Conservation (phyloP, 176 grass and related monocot genomes). For the Poa pratensis region DNA sequence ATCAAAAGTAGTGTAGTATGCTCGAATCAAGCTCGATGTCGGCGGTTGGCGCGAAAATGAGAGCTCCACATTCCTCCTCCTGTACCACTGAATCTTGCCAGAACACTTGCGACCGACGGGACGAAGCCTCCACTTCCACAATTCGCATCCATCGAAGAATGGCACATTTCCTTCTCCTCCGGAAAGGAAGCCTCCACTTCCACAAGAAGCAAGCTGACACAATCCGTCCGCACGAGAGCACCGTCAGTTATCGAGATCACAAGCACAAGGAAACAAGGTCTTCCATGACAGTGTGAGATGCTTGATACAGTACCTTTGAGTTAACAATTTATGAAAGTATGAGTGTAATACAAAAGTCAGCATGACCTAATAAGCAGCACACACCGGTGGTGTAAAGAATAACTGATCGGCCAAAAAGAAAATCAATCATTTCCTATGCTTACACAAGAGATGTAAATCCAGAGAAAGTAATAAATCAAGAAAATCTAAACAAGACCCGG, state of each 20-base stretch:
- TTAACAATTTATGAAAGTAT: neutral
- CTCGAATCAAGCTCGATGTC: slow-evolving; percentile 1
- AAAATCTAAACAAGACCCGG: slow-evolving; percentile 20
- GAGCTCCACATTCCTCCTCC: neutral
- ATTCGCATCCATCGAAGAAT: neutral
- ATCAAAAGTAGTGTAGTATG: neutral
- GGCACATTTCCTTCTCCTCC: neutral
- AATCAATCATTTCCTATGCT: neutral
- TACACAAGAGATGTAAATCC: slow-evolving; percentile 12
- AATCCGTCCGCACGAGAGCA: neutral
- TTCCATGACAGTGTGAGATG: neutral
- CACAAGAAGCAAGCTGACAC: neutral
- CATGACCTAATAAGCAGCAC: slow-evolving; percentile 37
- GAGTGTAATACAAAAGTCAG: neutral
- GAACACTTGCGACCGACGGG: slow-evolving; percentile 15
- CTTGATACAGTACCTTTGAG: neutral
- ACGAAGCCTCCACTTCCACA: neutral
- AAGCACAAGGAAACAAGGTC: neutral
- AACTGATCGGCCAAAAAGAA: neutral
- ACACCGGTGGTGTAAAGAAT: slow-evolving; percentile 42
- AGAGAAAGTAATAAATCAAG: neutral
- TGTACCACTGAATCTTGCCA: neutral
- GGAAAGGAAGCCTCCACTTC: neutral
- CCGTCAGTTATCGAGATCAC: neutral
- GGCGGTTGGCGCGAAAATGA: neutral